These are phyloP conservation scores for Coemansia sp. DNA, from an alignment of 192 early-diverging fungal genomes.

Conservation along the genomic window DNA sequence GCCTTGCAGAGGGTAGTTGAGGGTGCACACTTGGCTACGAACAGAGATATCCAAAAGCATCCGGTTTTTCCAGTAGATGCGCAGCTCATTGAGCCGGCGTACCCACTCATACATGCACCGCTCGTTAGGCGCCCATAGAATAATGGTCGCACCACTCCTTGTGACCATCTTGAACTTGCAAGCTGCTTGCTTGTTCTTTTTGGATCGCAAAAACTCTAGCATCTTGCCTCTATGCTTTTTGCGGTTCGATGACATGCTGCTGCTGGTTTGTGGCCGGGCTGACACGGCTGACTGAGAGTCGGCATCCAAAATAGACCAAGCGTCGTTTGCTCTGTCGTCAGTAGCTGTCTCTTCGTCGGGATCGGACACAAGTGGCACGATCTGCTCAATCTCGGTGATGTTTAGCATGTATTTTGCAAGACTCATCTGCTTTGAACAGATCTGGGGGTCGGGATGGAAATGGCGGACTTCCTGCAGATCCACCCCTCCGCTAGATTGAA, in stretches of 20 bases:
- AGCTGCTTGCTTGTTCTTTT: constrained; percentile 18
- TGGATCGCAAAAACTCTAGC: constrained; percentile 30
- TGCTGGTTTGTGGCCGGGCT: background rate
- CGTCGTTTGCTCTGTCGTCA: background rate
- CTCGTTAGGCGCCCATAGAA: constrained; percentile 42
- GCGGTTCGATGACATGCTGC: background rate
- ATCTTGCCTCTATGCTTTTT: constrained; percentile 16
- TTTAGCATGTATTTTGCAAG: constrained; percentile 46
- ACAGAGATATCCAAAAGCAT: constrained; percentile 32
- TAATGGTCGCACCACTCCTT: constrained; percentile 27
- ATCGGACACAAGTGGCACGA: constrained; percentile 21
- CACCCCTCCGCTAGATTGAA: background rate
- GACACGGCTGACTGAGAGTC: constrained; percentile 2
- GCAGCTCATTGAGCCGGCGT: constrained; percentile 35
- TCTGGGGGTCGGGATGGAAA: constrained; percentile 27
- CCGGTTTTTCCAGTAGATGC: constrained; percentile 46
- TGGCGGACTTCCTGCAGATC: constrained; percentile 15
- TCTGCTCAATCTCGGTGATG: constrained; percentile 42
- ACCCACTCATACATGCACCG: constrained; percentile 51
- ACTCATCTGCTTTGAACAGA: constrained; percentile 44
- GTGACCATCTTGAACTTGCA: constrained; percentile 46
- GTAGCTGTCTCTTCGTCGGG: constrained; percentile 1
- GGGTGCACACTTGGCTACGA: constrained; percentile 31
- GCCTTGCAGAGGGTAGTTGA: constrained; percentile 45
- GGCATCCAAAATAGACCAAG: constrained; percentile 6